Percentiles rank a stretch among this genome's conserved stretches.
Conservation (phyloP, 371 early-diverging fungal species). For the Amoeboaphelidium protococcarum region DNA sequence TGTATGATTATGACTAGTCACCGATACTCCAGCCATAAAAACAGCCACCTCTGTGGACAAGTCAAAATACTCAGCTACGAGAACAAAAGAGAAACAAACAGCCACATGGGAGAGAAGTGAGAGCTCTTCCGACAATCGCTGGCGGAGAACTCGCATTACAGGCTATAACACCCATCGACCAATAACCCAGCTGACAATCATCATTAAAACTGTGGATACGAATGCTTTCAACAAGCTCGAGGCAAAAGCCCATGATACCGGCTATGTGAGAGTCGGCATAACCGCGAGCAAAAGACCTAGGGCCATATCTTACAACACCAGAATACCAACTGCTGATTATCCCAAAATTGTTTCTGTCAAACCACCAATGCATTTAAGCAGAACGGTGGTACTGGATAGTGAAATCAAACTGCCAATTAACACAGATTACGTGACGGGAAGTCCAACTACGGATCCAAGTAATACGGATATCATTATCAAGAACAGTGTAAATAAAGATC, state of each 20-base stretch:
- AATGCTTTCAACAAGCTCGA: too few relatives aligned
- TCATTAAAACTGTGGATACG: too few relatives aligned
- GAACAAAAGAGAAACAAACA: conserved; percentile 18
- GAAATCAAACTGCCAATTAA: conserved; percentile 25
- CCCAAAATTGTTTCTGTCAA: conserved; percentile 10
- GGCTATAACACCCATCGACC: not conserved
- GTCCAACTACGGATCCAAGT: conserved; percentile 14
- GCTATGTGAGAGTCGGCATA: conserved; percentile 23
- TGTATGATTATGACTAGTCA: conserved; percentile 15
- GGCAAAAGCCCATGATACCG: too few relatives aligned
- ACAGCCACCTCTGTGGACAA: conserved; percentile 28
- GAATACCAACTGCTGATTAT: conserved; percentile 2
- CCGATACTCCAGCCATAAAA: conserved; percentile 29
- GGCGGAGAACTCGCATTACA: too few relatives aligned
- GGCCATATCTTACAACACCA: conserved; percentile 29
- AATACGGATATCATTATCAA: conserved; percentile 15
- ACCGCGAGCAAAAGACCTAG: conserved; percentile 30
- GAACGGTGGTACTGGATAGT: conserved; percentile 25
- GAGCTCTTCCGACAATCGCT: conserved; percentile 17
- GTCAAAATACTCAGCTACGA: conserved; percentile 16
- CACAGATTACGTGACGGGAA: conserved; percentile 16
- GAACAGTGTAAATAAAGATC: conserved; percentile 15
- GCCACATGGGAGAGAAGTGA: conserved; percentile 22
- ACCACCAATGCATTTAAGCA: conserved; percentile 21
- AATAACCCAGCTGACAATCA: not conserved